Evolutionary conservation across 768 basidiomycete species (phyloP).

Genomic region (Infundibulicybe gibba): DNA sequence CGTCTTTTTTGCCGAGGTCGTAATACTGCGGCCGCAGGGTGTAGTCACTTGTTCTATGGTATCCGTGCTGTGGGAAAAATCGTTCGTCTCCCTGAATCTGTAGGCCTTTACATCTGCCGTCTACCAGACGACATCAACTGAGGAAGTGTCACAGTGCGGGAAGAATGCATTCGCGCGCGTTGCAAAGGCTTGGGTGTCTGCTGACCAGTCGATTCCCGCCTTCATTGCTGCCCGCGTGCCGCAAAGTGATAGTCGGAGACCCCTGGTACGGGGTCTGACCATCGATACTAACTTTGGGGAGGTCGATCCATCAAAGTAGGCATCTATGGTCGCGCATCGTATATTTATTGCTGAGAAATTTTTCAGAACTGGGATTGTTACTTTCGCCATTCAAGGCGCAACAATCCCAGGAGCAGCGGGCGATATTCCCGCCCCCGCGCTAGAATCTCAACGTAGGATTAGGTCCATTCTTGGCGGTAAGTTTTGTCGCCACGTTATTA

Average conservation of each 20-base stretch:
- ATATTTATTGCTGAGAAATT: no score
- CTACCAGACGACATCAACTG: not conserved
- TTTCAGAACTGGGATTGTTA: slow-evolving; percentile 2
- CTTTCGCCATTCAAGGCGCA: slow-evolving; percentile 11
- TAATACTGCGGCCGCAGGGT: slow-evolving; percentile 22
- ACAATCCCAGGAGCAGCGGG: slow-evolving; percentile 13
- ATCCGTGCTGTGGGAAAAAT: slow-evolving; percentile 43
- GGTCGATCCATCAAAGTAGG: slow-evolving; percentile 20
- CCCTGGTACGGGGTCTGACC: slow-evolving; percentile 33
- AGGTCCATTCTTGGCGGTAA: no score
- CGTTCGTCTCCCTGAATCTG: slow-evolving; percentile 49
- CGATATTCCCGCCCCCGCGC: slow-evolving; percentile 9
- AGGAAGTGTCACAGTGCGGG: slow-evolving; percentile 26
- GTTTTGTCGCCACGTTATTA: no score
- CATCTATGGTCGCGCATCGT: no score
- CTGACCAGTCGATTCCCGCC: slow-evolving; percentile 39
- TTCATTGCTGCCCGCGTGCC: slow-evolving; percentile 20
- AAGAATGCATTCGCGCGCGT: slow-evolving; percentile 35
- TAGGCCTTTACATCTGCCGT: slow-evolving; percentile 17
- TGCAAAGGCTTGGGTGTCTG: slow-evolving; percentile 34
- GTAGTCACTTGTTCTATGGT: slow-evolving; percentile 34
- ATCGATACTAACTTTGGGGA: slow-evolving; percentile 36
- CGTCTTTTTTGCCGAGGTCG: slow-evolving; percentile 39
- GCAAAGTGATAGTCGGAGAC: slow-evolving; percentile 27
- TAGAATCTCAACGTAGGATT: slow-evolving; percentile 5